phyloP scores from a whole-genome alignment of 2,329 filamentous ascomycete species.

The Fusarium torreyae region DNA sequence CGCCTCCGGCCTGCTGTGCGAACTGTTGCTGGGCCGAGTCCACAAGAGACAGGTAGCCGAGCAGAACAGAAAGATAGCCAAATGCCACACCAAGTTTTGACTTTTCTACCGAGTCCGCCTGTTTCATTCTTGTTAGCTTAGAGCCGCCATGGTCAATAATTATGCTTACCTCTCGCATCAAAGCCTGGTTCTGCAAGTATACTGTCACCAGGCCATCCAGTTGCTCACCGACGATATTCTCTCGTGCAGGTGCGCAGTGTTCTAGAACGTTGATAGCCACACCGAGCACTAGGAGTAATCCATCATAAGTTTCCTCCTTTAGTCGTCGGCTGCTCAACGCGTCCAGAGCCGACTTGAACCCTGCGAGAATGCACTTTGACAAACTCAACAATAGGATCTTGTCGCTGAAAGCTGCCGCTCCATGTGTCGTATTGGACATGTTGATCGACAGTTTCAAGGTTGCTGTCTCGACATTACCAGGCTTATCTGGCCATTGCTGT shows the following conservation, averaged over 20 bases:
- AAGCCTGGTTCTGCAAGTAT: conserved; percentile 78
- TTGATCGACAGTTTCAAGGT: conserved; percentile 79
- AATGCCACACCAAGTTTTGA: conserved; percentile 85
- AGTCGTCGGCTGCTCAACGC: conserved; percentile 66
- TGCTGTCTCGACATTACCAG: conserved; percentile 49
- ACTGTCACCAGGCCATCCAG: conserved; percentile 73
- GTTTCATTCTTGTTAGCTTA: conserved; percentile 25
- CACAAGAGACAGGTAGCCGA: conserved; percentile 83
- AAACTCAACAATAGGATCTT: conserved; percentile 67
- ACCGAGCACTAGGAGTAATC: conserved; percentile 83
- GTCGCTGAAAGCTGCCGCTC: conserved; percentile 79
- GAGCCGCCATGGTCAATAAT: neutral
- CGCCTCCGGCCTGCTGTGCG: conserved; percentile 58
- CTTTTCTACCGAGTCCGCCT: conserved; percentile 81
- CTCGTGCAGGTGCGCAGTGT: conserved; percentile 75
- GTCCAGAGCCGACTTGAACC: conserved; percentile 64
- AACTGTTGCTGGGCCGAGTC: conserved; percentile 62
- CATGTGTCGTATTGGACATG: conserved; percentile 84
- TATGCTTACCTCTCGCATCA: conserved; percentile 75
- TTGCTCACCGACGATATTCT: conserved; percentile 56
- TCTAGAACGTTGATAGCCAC: conserved; percentile 91
- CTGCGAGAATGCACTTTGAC: conserved; percentile 65
- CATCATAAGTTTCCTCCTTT: conserved; percentile 71
- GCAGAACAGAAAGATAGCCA: conserved; percentile 86
- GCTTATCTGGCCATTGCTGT: conserved; percentile 51